Conservation (phyloP, 306 rosid species). For the Cicer pinnatifidum region DNA sequence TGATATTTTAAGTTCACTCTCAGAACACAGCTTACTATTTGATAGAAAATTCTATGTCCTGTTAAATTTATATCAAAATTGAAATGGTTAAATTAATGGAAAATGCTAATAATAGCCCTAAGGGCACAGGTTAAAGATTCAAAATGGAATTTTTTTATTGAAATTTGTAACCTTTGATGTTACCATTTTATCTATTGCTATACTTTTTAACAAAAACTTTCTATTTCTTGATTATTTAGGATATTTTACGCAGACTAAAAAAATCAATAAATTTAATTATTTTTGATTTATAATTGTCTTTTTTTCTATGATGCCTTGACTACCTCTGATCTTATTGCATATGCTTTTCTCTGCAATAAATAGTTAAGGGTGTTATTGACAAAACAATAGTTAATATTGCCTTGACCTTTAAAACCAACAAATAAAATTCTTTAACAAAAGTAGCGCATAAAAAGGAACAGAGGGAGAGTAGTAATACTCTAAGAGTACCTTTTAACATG, state of each 20-base stretch:
- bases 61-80: background rate
- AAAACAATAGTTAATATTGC: too few relatives aligned
- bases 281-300: too few relatives aligned
- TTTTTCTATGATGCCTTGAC: too few relatives aligned
- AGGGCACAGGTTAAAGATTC: background rate
- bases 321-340: too few relatives aligned
- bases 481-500: background rate
- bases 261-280: too few relatives aligned
- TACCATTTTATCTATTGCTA: background rate
- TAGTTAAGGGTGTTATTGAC: too few relatives aligned
- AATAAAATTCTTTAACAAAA: too few relatives aligned
- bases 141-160: background rate
- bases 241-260: too few relatives aligned
- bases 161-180: background rate
- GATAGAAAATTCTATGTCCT: background rate
- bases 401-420: too few relatives aligned
- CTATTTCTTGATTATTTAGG: constrained; percentile 5
- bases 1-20: constrained; percentile 3
- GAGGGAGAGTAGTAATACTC: background rate
- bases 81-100: background rate
- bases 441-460: too few relatives aligned
- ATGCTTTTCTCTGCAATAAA: too few relatives aligned
- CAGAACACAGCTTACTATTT: background rate
- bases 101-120: background rate
- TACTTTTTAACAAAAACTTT: background rate